A percentile compares a stretch with the other conserved stretches of the same genome.
phyloP scores from a whole-genome alignment of 352 stramenopile species.

The Peronospora tabacina region DNA sequence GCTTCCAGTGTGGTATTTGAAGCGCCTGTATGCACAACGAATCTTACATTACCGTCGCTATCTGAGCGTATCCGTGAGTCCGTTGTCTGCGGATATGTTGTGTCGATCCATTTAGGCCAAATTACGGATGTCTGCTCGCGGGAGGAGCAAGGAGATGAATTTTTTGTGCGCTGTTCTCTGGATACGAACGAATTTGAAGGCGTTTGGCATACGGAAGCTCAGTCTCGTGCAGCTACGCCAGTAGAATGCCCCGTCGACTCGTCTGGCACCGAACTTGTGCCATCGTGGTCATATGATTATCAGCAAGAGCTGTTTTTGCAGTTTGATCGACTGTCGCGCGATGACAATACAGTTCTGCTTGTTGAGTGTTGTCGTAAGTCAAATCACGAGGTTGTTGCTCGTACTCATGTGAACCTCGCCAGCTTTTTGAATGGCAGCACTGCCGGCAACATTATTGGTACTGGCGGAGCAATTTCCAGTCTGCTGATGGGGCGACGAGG shows the following conservation, averaged over 20 bases:
- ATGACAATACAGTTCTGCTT: conserved; percentile 81
- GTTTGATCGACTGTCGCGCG: conserved; percentile 72
- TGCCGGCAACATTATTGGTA: conserved; percentile 7
- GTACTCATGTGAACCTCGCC: conserved; percentile 76
- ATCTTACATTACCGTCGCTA: conserved; percentile 68
- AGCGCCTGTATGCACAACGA: conserved; percentile 62
- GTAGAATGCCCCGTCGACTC: conserved; percentile 26
- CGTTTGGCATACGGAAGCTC: conserved; percentile 77
- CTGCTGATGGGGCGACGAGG: conserved; percentile 23
- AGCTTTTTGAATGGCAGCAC: conserved; percentile 61
- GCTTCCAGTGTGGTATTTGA: conserved; percentile 85
- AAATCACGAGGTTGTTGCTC: conserved; percentile 70
- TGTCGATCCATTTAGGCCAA: conserved; percentile 59
- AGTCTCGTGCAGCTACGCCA: conserved; percentile 45
- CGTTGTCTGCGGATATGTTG: conserved; percentile 72
- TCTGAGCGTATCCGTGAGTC: conserved; percentile 78
- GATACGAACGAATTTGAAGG: conserved; percentile 81
- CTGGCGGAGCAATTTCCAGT: conserved; percentile 19
- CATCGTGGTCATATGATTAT: conserved; percentile 58
- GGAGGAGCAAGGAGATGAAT: conserved; percentile 55
- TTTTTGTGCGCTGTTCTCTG: conserved; percentile 78
- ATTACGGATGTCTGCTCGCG: conserved; percentile 56
- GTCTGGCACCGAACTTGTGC: conserved; percentile 9
- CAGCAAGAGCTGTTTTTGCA: conserved; percentile 77
- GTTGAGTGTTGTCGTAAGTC: conserved; percentile 71